These are phyloP conservation scores for Akanthomyces muscarius DNA, from an alignment of 2,329 filamentous ascomycete genomes.

Conservation along the genomic window DNA sequence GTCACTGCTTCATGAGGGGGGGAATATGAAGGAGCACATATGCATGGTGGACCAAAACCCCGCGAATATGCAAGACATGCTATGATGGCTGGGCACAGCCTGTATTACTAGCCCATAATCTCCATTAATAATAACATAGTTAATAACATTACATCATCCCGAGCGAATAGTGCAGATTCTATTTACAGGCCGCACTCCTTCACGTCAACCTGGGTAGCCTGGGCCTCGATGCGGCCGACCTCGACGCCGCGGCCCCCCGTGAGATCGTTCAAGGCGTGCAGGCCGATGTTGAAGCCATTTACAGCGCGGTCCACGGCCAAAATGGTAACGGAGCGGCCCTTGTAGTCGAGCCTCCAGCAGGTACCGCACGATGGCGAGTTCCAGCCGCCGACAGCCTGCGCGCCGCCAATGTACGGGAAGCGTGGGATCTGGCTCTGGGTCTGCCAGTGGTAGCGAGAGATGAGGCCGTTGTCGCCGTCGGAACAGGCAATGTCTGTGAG, in stretches of 20 bases:
- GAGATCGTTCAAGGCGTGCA: slow-evolving; percentile 51
- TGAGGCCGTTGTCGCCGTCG: slow-evolving; percentile 63
- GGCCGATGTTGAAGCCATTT: slow-evolving; percentile 53
- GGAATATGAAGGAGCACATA: not conserved
- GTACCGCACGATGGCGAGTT: slow-evolving; percentile 55
- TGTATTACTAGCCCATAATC: slow-evolving; percentile 5
- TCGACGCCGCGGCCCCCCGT: slow-evolving; percentile 47
- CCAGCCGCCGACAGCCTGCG: slow-evolving; percentile 49
- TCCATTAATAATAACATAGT: not conserved
- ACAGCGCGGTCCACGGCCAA: slow-evolving; percentile 52
- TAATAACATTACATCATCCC: not conserved
- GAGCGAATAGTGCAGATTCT: too few relatives aligned
- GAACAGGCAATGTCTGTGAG: slow-evolving; percentile 61
- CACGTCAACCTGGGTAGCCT: slow-evolving; percentile 39
- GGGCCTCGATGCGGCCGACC: slow-evolving; percentile 51
- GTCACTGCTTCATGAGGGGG: not conserved
- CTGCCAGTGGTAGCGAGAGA: slow-evolving; percentile 56
- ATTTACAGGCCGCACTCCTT: slow-evolving; percentile 41
- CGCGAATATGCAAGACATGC: not conserved
- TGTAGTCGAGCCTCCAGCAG: slow-evolving; percentile 54
- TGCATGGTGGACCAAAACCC: not conserved
- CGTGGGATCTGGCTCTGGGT: slow-evolving; percentile 47
- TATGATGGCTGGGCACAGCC: not conserved
- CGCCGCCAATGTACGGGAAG: slow-evolving; percentile 55
- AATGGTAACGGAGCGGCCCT: slow-evolving; percentile 48